Conservation (phyloP, 2,329 filamentous ascomycete species). For the Xylogone sp. region DNA sequence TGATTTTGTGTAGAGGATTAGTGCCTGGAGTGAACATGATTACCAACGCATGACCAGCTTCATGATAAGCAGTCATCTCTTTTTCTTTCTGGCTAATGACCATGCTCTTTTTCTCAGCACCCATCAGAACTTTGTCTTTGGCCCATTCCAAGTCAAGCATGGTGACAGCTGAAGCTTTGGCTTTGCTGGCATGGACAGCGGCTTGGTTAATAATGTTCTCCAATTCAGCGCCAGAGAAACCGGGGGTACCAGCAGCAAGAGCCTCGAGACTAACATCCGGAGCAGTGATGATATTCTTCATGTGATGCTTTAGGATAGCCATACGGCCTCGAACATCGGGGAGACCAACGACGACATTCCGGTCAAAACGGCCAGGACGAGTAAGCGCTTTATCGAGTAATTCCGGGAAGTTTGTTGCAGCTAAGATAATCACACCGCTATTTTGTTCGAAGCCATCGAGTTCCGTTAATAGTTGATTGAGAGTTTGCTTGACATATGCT, state of each 20-base stretch:
- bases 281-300: slow-evolving; percentile 81
- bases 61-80: slow-evolving; percentile 91
- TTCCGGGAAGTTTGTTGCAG: slow-evolving; percentile 93
- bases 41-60: slow-evolving; percentile 92
- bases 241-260: slow-evolving; percentile 82
- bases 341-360: slow-evolving; percentile 82
- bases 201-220: slow-evolving; percentile 98
- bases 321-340: slow-evolving; percentile 92
- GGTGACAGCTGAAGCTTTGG: slow-evolving; percentile 70
- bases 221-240: slow-evolving; percentile 91
- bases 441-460: slow-evolving; percentile 95
- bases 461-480: slow-evolving; percentile 96
- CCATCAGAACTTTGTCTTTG: slow-evolving; percentile 97
- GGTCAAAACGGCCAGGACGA: slow-evolving; percentile 91
- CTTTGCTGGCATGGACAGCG: slow-evolving; percentile 87
- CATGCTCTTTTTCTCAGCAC: slow-evolving; percentile 84
- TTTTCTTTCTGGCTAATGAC: slow-evolving; percentile 92
- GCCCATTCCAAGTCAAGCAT: slow-evolving; percentile 92
- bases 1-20: slow-evolving; percentile 90
- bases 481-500: slow-evolving; percentile 92
- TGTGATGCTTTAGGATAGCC: slow-evolving; percentile 89
- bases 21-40: slow-evolving; percentile 73
- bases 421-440: slow-evolving; percentile 91
- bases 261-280: slow-evolving; percentile 78
- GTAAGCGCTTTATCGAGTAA: slow-evolving; percentile 92